Evolutionary conservation across 2,329 filamentous ascomycete species (phyloP).

Genomic region (Paecilomyces sp.): DNA sequence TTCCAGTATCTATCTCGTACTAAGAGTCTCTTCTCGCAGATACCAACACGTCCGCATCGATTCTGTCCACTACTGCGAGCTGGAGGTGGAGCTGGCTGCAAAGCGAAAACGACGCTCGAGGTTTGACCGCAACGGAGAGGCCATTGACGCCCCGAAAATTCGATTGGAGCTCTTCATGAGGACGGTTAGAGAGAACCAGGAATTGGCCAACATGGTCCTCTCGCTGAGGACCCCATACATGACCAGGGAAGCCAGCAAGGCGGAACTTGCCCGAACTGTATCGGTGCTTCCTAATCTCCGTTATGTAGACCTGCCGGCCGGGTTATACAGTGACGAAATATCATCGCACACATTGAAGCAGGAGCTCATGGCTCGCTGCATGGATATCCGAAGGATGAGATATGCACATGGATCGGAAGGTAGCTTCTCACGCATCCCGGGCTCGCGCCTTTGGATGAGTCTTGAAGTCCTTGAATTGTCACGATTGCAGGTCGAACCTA

Average conservation of each 20-base stretch:
- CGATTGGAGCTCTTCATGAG: conserved; percentile 73
- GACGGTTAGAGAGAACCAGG: conserved; percentile 70
- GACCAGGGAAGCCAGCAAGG: conserved; percentile 80
- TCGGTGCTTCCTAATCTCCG: conserved; percentile 76
- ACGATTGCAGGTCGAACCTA: conserved; percentile 28
- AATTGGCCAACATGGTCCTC: conserved; percentile 61
- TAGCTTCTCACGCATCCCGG: conserved; percentile 62
- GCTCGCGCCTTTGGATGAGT: conserved; percentile 42
- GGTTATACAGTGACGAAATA: conserved; percentile 74
- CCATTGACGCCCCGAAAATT: conserved; percentile 69
- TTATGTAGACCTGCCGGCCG: conserved; percentile 86
- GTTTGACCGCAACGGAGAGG: conserved; percentile 69
- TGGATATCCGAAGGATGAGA: conserved; percentile 80
- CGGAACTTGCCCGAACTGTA: conserved; percentile 76
- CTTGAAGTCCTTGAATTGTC: conserved; percentile 36
- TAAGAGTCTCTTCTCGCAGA: conserved; percentile 38
- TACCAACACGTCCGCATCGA: conserved; percentile 90
- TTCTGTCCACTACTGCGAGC: conserved; percentile 86
- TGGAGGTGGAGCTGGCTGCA: conserved; percentile 73
- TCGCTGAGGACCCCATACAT: conserved; percentile 91
- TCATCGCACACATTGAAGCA: conserved; percentile 69
- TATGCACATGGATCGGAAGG: conserved; percentile 73
- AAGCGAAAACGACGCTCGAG: conserved; percentile 67
- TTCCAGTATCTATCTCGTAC: neutral
- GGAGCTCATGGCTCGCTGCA: conserved; percentile 76